Percentiles rank a stretch among this genome's conserved stretches.
phyloP scores from a whole-genome alignment of 306 rosid species.

The Trifolium pratense region DNA sequence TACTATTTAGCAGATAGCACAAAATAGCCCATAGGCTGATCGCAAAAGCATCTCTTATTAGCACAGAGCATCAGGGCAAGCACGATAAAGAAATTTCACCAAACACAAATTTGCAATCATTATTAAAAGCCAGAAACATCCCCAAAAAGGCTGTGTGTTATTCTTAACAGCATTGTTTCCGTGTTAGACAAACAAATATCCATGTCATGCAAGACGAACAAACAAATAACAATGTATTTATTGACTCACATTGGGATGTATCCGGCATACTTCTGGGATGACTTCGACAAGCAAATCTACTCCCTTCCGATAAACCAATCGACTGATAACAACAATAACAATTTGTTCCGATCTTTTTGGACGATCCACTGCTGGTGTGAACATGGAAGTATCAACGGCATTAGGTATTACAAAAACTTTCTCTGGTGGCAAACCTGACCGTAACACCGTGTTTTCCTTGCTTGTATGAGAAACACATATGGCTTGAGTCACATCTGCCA shows the following conservation, averaged over 20 bases:
- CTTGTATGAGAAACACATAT: constrained; percentile 97
- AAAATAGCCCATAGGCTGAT: constrained; percentile 2
- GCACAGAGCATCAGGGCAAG: too few species aligned
- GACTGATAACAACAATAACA: constrained; percentile 82
- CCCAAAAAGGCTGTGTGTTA: too few species aligned
- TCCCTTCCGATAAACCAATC: constrained; percentile 92
- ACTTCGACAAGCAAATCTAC: constrained; percentile 95
- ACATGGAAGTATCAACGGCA: constrained; percentile 95
- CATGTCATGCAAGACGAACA: background rate
- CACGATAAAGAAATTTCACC: too few species aligned
- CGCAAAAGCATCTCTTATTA: too few species aligned
- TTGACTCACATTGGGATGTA: constrained; percentile 74
- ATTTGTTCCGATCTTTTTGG: constrained; percentile 59
- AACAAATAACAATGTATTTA: constrained; percentile 1
- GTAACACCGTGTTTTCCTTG: constrained; percentile 90
- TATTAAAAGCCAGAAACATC: too few species aligned
- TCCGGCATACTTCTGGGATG: constrained; percentile 87
- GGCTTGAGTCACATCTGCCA: constrained; percentile 92
- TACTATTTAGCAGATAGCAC: background rate
- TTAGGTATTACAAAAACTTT: constrained; percentile 90
- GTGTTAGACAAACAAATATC: constrained; percentile 15
- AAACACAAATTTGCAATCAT: too few species aligned
- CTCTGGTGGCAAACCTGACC: constrained; percentile 88
- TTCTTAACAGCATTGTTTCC: background rate
- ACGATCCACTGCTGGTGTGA: constrained; percentile 76